Evolutionary conservation across 805 yeast genomes (phyloP).

Genomic region (Hanseniaspora occidentalis): DNA sequence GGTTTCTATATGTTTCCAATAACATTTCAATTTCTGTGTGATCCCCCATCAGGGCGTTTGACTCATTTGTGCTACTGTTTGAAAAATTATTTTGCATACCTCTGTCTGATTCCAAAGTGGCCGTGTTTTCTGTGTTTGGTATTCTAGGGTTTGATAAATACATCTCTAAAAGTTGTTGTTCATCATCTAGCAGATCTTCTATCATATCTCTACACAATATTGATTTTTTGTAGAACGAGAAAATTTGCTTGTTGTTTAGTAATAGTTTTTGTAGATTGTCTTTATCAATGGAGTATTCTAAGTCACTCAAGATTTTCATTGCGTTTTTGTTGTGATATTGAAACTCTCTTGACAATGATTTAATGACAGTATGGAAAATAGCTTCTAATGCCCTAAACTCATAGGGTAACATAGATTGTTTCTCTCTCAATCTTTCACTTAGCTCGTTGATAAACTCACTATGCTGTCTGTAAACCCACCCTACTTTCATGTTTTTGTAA

Average conservation of each 20-base stretch:
- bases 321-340: constrained; percentile 70
- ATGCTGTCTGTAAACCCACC: constrained; percentile 12
- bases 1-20: constrained; percentile 80
- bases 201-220: constrained; percentile 68
- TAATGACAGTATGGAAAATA: constrained; percentile 65
- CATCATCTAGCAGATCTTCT: constrained; percentile 77
- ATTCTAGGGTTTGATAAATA: constrained; percentile 53
- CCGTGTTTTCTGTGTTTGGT: neutral
- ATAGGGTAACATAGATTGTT: constrained; percentile 39
- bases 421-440: constrained; percentile 7
- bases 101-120: constrained; percentile 23
- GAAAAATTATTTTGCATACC: no score
- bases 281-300: constrained; percentile 75
- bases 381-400: constrained; percentile 88
- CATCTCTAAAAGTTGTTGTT: constrained; percentile 73
- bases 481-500: constrained; percentile 5
- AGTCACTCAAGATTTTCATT: constrained; percentile 55
- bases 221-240: constrained; percentile 77
- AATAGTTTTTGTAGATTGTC: constrained; percentile 65
- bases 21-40: constrained; percentile 85
- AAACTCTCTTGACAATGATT: constrained; percentile 76
- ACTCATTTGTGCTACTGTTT: no score
- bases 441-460: constrained; percentile 6
- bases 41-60: constrained; percentile 29
- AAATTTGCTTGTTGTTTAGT: constrained; percentile 72